Base-by-base conservation (phyloP, 768 basidiomycete species). In the Podaxis sp. region DNA sequence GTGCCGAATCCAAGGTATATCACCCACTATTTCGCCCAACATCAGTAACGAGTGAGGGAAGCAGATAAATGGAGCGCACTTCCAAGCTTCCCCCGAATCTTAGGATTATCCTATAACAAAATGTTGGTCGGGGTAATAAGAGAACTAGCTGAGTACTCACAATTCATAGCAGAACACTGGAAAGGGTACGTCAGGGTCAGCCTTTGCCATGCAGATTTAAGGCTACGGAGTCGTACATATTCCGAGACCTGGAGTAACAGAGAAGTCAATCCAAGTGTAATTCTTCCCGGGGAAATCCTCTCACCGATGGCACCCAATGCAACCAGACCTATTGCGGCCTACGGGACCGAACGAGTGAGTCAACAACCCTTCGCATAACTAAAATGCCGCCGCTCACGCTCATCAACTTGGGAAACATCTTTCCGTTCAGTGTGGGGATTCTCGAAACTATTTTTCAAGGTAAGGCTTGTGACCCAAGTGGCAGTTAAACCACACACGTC, bases 1-100 rank as follows among this genome's bases (percentile, higher is more conserved):
- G 72, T 66, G 0, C 75, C 75, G 19, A 46, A 46, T 46, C 43
- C 43, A 19, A 19, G n/a, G 7, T 46, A 46, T 6, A 46, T 46
- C 4, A 19, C n/a, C 43, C n/a, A 46, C 43, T 46, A 46, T 3
- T 19, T n/a, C n/a, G 43, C 43, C 17, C 17, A 19, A 9, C 19
- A 6, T 46, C 19, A 46, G n/a, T 17, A 46, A 46, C 2, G 43
- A 17, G 41, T 13, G 41, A n/a, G n/a, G 12, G 15, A 19, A 46
- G 17, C 19, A 46, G 43, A 46, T 46, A 43, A n/a, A n/a, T 43
- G 15, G n/a, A 19, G 19, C 43, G 15, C 19, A 46, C 43, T 46
- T 46, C 8, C 7, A 17, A 5, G 4, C 9, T 19, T 46, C 19
- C 43, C 8, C 19, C 15, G 43, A 8, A 46, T 17, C 43, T 19